These are phyloP conservation scores for Colletotrichum sp. DNA, from an alignment of 2,329 filamentous ascomycete species.

Conservation along the genomic window DNA sequence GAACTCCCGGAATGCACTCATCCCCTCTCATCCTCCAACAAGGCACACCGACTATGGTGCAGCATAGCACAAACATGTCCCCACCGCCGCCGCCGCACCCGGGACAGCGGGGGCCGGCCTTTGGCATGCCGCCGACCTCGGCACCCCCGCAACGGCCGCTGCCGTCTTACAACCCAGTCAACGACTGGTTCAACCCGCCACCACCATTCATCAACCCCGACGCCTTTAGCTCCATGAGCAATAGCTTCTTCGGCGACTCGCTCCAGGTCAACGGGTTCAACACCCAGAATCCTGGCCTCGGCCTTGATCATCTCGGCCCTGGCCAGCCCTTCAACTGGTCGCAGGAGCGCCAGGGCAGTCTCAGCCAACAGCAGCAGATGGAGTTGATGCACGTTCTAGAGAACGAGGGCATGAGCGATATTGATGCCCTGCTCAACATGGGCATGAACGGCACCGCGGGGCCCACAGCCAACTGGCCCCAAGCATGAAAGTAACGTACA, in stretches of 20 bases:
- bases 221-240: constrained; percentile 46
- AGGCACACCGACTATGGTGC: constrained; percentile 1
- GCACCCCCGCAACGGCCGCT: constrained; percentile 45
- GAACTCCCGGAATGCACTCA: constrained; percentile 26
- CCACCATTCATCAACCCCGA: constrained; percentile 59
- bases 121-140: constrained; percentile 40
- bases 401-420: constrained; percentile 66
- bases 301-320: constrained; percentile 28
- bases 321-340: constrained; percentile 33
- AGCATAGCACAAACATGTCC: constrained; percentile 32
- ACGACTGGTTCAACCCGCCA: constrained; percentile 58
- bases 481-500: background rate
- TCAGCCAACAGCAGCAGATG: constrained; percentile 81
- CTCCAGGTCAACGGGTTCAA: constrained; percentile 21
- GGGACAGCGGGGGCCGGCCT: constrained; percentile 30
- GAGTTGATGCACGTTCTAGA: constrained; percentile 84
- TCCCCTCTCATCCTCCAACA: constrained; percentile 29
- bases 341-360: constrained; percentile 65
- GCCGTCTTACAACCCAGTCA: constrained; percentile 42
- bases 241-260: constrained; percentile 44
- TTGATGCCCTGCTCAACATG: constrained; percentile 62
- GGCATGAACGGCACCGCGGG: background rate
- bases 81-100: constrained; percentile 26
- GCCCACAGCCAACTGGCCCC: background rate
- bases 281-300: constrained; percentile 28